phyloP scores from a whole-genome alignment of 164 flowering plant genomes.

The Piper longum region DNA sequence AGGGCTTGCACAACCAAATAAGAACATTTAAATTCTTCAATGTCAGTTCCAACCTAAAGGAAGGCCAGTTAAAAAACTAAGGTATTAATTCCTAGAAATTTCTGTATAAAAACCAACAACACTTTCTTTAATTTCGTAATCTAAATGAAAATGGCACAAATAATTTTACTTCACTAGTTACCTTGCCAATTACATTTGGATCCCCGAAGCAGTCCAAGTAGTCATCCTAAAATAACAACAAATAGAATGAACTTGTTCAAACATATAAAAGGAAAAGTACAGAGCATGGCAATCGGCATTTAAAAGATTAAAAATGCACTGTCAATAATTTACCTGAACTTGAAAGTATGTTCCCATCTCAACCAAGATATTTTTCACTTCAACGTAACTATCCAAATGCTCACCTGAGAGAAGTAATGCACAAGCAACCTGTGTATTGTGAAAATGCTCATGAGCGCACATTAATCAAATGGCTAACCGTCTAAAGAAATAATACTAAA shows the following conservation, averaged over 20 bases:
- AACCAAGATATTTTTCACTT: conserved; percentile 67
- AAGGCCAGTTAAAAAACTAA: too few species aligned
- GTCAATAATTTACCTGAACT: conserved; percentile 61
- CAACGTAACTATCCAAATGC: conserved; percentile 57
- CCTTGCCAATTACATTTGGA: conserved; percentile 86
- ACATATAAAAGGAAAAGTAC: not conserved
- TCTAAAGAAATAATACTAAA: too few species aligned
- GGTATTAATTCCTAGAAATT: not conserved
- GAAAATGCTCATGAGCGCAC: not conserved
- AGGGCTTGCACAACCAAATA: conserved; percentile 97
- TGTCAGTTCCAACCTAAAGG: conserved; percentile 88
- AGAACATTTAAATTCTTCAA: conserved; percentile 96
- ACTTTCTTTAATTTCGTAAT: not conserved
- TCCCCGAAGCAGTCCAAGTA: conserved; percentile 84
- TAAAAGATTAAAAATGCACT: not conserved
- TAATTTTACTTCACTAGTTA: conserved; percentile 13
- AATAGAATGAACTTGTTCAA: not conserved
- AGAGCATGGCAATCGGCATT: not conserved
- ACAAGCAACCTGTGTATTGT: conserved; percentile 66
- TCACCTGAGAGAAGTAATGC: conserved; percentile 84
- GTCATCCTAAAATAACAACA: conserved; percentile 50
- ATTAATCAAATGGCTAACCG: not conserved
- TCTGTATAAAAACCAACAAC: not conserved
- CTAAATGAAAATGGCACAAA: too few species aligned
- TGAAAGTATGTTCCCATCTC: conserved; percentile 97